A percentile compares a stretch with the other conserved stretches of the same genome.
phyloP scores from a whole-genome alignment of 129 eudicot genomes.

The Logfia minima region DNA sequence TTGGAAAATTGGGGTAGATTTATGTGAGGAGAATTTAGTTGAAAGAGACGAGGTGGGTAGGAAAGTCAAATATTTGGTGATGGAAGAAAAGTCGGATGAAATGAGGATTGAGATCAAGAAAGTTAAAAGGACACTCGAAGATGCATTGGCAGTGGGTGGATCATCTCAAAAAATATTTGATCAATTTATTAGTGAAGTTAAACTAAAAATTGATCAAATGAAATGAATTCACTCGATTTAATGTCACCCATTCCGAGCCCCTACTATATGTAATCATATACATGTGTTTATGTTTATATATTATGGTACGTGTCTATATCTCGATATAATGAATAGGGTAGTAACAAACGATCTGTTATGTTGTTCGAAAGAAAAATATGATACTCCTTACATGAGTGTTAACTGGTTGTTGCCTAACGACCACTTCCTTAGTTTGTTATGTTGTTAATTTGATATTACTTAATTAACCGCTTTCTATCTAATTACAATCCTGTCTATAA shows the following conservation, averaged over 20 bases:
- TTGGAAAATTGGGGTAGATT: slow-evolving; percentile 67
- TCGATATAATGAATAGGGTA: not conserved
- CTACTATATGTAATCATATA: not conserved
- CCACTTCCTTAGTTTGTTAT: too few relatives aligned
- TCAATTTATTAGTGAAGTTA: not conserved
- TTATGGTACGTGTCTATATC: not conserved
- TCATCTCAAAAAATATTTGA: slow-evolving; percentile 38
- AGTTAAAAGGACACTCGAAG: slow-evolving; percentile 41
- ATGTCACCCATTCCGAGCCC: not conserved
- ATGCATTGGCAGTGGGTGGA: slow-evolving; percentile 47
- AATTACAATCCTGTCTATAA: too few relatives aligned
- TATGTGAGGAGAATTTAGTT: slow-evolving; percentile 42
- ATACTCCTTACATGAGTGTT: too few relatives aligned
- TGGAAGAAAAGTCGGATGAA: slow-evolving; percentile 25
- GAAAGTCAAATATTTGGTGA: slow-evolving; percentile 46
- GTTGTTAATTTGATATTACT: too few relatives aligned
- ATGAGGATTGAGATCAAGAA: slow-evolving; percentile 38
- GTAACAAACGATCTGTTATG: not conserved
- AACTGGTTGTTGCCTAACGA: too few relatives aligned
- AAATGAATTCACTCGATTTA: not conserved
- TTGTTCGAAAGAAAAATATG: too few relatives aligned
- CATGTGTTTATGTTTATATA: not conserved
- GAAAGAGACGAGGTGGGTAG: slow-evolving; percentile 43
- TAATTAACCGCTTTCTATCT: too few relatives aligned
- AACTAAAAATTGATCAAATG: not conserved